Evolutionary conservation across 2,329 filamentous ascomycete species (phyloP), one percentile per base, ranked within the genome.

Genomic region (Xylariaceae sp.): DNA sequence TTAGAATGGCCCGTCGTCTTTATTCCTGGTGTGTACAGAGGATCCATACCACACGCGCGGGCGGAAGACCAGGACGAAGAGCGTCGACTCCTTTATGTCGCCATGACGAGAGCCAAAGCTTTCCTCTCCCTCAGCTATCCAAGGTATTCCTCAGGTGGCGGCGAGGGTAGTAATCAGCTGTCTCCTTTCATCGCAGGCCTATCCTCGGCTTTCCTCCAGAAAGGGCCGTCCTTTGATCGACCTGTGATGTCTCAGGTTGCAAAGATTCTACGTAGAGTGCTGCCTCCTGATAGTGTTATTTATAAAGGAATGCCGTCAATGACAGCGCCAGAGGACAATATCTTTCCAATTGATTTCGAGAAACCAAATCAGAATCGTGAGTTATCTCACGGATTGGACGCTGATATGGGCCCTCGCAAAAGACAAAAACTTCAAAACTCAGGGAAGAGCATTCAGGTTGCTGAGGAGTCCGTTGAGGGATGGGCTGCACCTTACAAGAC

Each of bases 1-100:
- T 77, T 99, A 1, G 93, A 99, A 69, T 99, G 94, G 94, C 93
- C 93, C 0, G 80, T 96, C 1, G 90, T 97, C 1, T 97, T 97
- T 68, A 85, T 97, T 14, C 92, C 94, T 6, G 89, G 89, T 1
- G 87, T 90, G 22, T 96, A 96, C 66, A 84, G 91, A 43, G 94
- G 93, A 1, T 93, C 88, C 2, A 95, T 97, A 53, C 93, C 93
- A 5, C 93, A 97, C 68, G 87, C 86, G 2, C 81, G 92, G 60
- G 82, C 91, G 1, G 92, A 97, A 42, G 90, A 97, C 65, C 77
- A 80, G 3, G 87, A 93, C 51, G 93, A 99, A 69, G 93, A 99
- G 68, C 80, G 94, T 53, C 80, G 93, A 28, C 72, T 99, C 42
- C 76, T 99, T 0, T 99, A 97, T 63, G 94, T 99, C 13, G 93